Base-by-base conservation (phyloP, 164 flowering plant species). In the Akebia trifoliata region DNA sequence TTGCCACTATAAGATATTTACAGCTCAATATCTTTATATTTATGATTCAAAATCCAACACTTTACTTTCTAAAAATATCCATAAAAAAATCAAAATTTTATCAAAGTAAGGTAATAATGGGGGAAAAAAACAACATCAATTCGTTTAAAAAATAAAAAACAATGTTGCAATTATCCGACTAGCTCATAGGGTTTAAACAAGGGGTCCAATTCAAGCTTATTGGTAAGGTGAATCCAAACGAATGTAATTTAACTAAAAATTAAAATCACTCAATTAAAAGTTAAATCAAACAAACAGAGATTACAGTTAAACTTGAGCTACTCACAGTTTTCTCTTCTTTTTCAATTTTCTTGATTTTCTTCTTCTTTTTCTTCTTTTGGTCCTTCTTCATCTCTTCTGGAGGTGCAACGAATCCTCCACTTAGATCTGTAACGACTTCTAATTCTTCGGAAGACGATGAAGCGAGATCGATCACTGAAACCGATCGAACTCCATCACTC, bases 381-480 rank as follows among this genome's bases (percentile, higher is more conserved):
- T 47, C 56, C 36, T 35, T 64, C 54, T 9, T 59, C 60, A 32
- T 39, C 61, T 45, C 39, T 45, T 45, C 37, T 52, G 11, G 36
- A 37, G 10, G 53, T 20, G 22, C 15, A 37, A 38, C 54, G 11
- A 8, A 6, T 14, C 2, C 25, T 17, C 32, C 12, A 4, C 24
- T 38, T 24, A 37, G 17, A 37, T 45, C 53, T n/a, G 6, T 52
- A 26, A 39, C 11, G 2, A 40, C 28, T 28, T 60, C 62, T 7
- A 54, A 40, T 14, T 61, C 76, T 2, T 61, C 64, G 2, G 72
- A 68, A 0, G 75, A 72, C 7, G 63, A 46, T n/a, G 66, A 68
- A 1, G 64, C 52, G 7, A 65, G 55, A 21, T 17, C 26, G 14
- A 65, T 57, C 25, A 60, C 62, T 17, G 2, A 47, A 18, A 10